Conservation (phyloP, 345 rosid genomes). For the Cardiospermum halicacabum region DNA sequence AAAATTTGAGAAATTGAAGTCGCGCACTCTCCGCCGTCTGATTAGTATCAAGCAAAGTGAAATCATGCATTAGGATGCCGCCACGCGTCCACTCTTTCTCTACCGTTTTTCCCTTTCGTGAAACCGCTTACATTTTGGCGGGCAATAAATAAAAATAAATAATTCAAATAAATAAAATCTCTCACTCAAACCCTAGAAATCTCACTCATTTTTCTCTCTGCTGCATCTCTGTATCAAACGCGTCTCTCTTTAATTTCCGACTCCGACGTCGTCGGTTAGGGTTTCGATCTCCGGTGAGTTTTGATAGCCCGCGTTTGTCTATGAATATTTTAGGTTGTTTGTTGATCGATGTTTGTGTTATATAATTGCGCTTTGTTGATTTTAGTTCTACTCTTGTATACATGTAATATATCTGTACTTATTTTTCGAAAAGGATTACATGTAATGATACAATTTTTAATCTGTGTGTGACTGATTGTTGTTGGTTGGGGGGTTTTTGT, state of each 20-base stretch:
- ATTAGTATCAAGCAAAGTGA: constrained; percentile 12
- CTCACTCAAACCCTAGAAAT: constrained; percentile 56
- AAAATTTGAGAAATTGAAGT: too few species aligned
- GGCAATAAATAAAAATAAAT: constrained; percentile 33
- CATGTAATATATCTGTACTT: too few species aligned
- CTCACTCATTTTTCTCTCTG: constrained; percentile 13
- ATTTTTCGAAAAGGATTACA: too few species aligned
- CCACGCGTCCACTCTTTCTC: constrained; percentile 34
- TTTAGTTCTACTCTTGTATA: constrained; percentile 2
- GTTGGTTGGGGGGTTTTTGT: not conserved
- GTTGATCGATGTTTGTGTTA: not conserved
- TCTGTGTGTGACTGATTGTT: not conserved
- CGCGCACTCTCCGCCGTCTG: constrained; percentile 41
- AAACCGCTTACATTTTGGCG: constrained; percentile 48
- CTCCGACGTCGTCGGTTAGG: not conserved
- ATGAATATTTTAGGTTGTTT: not conserved
- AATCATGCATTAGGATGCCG: constrained; percentile 19
- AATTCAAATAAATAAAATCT: constrained; percentile 34
- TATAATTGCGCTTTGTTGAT: not conserved
- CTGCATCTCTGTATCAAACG: constrained; percentile 10
- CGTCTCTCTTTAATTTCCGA: constrained; percentile 14
- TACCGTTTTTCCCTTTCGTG: too few species aligned
- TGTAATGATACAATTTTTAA: too few species aligned
- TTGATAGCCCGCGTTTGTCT: too few species aligned
- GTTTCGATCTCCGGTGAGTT: constrained; percentile 2